Evolutionary conservation across 2,329 filamentous ascomycete genomes (phyloP).

Genomic region (Botrytis pseudocinerea): DNA sequence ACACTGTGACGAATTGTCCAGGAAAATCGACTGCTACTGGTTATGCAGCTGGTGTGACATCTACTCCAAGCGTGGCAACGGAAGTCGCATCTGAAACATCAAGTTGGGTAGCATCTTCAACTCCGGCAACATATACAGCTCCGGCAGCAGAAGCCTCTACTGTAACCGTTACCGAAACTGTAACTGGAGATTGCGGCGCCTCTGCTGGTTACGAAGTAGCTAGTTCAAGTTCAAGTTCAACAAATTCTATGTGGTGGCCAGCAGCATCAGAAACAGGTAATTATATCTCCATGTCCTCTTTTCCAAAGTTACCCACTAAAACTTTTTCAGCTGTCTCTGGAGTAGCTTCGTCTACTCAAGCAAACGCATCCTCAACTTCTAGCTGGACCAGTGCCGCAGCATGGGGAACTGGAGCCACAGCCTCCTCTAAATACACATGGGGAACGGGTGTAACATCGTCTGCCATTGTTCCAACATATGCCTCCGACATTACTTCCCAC

Average conservation of each 20-base stretch:
- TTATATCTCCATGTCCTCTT: neutral
- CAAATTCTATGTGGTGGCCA: neutral
- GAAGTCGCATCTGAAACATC: neutral
- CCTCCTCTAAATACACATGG: conserved; percentile 6
- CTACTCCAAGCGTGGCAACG: neutral
- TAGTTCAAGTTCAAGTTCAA: conserved; percentile 10
- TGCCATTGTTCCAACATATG: neutral
- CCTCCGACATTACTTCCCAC: neutral
- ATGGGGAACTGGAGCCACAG: neutral
- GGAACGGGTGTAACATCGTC: neutral
- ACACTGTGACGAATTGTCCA: conserved; percentile 20
- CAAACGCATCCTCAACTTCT: neutral
- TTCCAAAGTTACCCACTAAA: neutral
- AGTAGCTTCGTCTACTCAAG: neutral
- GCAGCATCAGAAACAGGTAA: conserved; percentile 9
- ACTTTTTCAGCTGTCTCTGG: neutral
- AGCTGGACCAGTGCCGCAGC: neutral
- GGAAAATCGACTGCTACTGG: neutral
- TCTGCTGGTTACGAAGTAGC: neutral
- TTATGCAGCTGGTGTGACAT: neutral
- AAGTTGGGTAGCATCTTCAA: neutral
- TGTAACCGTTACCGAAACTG: conserved; percentile 14
- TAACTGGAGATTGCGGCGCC: neutral
- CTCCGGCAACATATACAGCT: neutral
- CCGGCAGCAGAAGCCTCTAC: neutral